phyloP scores from a whole-genome alignment of 202 grass and related monocot genomes.

The Tripidium arundinaceum region DNA sequence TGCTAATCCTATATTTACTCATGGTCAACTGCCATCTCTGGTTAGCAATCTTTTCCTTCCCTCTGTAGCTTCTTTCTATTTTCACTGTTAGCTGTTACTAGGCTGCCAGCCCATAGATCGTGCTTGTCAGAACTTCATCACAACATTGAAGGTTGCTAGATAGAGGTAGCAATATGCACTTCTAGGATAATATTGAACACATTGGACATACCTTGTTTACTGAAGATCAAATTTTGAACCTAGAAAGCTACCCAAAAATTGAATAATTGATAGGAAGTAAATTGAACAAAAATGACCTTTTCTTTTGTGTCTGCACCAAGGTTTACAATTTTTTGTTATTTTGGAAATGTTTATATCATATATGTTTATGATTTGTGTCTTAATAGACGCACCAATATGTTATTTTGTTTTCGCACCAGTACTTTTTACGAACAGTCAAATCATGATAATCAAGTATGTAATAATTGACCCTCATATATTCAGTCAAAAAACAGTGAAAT shows the following conservation, averaged over 20 bases:
- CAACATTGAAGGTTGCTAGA: not conserved
- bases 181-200: not conserved
- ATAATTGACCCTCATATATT: slow-evolving; percentile 3
- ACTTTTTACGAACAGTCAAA: not conserved
- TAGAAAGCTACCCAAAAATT: not conserved
- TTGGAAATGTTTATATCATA: not conserved
- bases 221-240: not conserved
- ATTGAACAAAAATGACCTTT: not conserved
- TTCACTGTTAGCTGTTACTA: slow-evolving; percentile 16
- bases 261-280: not conserved
- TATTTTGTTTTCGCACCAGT: not conserved
- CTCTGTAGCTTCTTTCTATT: not conserved
- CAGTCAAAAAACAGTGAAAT: slow-evolving; percentile 8
- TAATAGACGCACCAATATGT: not conserved
- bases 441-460: not conserved
- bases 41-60: slow-evolving; percentile 46
- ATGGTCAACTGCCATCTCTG: slow-evolving; percentile 82
- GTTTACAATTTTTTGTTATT: not conserved
- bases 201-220: not conserved
- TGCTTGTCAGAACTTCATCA: slow-evolving; percentile 7
- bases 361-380: not conserved
- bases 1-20: slow-evolving; percentile 91
- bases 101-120: not conserved
- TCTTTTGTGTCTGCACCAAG: not conserved
- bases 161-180: not conserved